These are phyloP conservation scores for Ceratocystis huliohia DNA, from an alignment of 2,329 filamentous ascomycete genomes.

Conservation along the genomic window DNA sequence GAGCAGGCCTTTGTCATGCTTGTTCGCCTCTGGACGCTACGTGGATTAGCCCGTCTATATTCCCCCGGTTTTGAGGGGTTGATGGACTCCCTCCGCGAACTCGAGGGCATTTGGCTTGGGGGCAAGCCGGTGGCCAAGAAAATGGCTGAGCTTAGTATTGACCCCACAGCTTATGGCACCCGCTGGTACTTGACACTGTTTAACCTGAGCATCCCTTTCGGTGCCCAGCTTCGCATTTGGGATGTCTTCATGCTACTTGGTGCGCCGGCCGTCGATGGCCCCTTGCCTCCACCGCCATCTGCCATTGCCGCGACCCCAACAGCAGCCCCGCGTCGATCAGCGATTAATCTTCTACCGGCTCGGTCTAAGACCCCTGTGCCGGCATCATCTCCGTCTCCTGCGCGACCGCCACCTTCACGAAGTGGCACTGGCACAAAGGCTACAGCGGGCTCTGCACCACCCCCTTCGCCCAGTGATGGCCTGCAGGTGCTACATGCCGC, in stretches of 20 bases:
- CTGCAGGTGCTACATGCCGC: conserved; percentile 84
- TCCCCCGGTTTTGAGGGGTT: conserved; percentile 71
- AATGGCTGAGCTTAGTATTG: conserved; percentile 64
- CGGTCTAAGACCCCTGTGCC: conserved; percentile 92
- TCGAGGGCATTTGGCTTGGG: conserved; percentile 70
- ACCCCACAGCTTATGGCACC: conserved; percentile 86
- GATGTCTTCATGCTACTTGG: conserved; percentile 94
- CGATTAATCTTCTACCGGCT: conserved; percentile 61
- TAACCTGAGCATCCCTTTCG: conserved; percentile 90
- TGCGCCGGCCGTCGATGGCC: conserved; percentile 41
- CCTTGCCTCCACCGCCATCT: conserved; percentile 19
- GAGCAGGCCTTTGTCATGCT: conserved; percentile 92
- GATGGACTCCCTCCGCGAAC: conserved; percentile 73
- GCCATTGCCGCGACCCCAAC: not conserved
- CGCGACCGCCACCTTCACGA: conserved; percentile 30
- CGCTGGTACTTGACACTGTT: conserved; percentile 96
- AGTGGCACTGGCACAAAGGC: conserved; percentile 9
- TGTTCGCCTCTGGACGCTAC: conserved; percentile 81
- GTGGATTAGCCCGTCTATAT: conserved; percentile 77
- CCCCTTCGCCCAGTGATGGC: conserved; percentile 31
- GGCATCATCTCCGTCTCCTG: conserved; percentile 93
- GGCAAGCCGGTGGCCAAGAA: conserved; percentile 67
- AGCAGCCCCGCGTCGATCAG: conserved; percentile 10
- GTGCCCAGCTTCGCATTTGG: conserved; percentile 90
- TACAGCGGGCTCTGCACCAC: conserved; percentile 19